A percentile compares a stretch with the other conserved stretches of the same genome.
Conservation (phyloP, 78 protist species). For the Dictyostelium discoideum region dicty_2.7 NC_007091.3:3672501-3673000, state of each 20-base stretch:
- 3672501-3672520: constrained; percentile 86
- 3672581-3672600: constrained; percentile 73
- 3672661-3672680: constrained; percentile 88
- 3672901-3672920: constrained; percentile 83
- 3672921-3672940: constrained; percentile 58
- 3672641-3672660: constrained; percentile 59
- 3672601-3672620: constrained; percentile 82
- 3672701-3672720: constrained; percentile 69
- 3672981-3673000: constrained; percentile 10
- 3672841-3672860: constrained; percentile 61
- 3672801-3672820: constrained; percentile 40
- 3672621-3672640: constrained; percentile 45
- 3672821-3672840: constrained; percentile 46
- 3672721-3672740: constrained; percentile 44
- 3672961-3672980: constrained; percentile 24
- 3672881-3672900: constrained; percentile 80
- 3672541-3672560: neutral
- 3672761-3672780: constrained; percentile 86
- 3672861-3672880: constrained; percentile 43
- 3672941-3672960: constrained; percentile 59
- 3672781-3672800: constrained; percentile 55
- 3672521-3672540: constrained; percentile 85
- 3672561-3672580: constrained; percentile 88
- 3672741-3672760: constrained; percentile 76
- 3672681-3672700: constrained; percentile 84